These are phyloP conservation scores for Suillus placidus DNA, from an alignment of 768 basidiomycete species.

Conservation along the genomic window DNA sequence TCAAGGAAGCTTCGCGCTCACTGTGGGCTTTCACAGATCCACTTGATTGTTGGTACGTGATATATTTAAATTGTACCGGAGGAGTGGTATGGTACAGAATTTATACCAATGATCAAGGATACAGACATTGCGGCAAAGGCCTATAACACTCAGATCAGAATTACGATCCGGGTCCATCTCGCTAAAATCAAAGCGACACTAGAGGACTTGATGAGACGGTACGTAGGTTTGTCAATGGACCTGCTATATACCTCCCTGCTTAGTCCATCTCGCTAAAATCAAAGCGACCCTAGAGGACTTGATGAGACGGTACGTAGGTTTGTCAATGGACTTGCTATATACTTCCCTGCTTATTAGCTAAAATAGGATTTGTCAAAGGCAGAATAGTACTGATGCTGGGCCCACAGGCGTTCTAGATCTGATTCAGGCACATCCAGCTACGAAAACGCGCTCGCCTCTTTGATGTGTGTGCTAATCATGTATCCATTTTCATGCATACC, in stretches of 20 bases:
- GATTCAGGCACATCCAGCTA: no score
- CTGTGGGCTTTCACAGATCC: conserved; percentile 64
- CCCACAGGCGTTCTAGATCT: no score
- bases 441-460: background rate
- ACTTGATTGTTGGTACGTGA: conserved; percentile 80
- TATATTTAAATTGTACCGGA: no score
- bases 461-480: background rate
- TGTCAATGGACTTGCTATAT: background rate
- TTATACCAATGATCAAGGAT: background rate
- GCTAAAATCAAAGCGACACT: conserved; percentile 90
- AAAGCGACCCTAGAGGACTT: conserved; percentile 88
- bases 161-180: conserved; percentile 43
- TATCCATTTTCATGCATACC: background rate
- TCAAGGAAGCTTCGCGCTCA: conserved; percentile 62
- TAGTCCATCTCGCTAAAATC: conserved; percentile 71
- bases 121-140: conserved; percentile 62
- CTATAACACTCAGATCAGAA: conserved; percentile 60
- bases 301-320: conserved; percentile 62
- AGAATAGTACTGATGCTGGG: conserved; percentile 24
- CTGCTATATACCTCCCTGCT: background rate
- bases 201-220: conserved; percentile 82
- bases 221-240: conserved; percentile 18
- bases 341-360: background rate
- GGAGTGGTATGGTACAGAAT: background rate
- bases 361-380: conserved; percentile 38